Percentiles rank a stretch among this genome's conserved stretches.
Evolutionary conservation across 2,329 filamentous ascomycete species (phyloP).

Genomic region (Fusarium domesticum): DNA sequence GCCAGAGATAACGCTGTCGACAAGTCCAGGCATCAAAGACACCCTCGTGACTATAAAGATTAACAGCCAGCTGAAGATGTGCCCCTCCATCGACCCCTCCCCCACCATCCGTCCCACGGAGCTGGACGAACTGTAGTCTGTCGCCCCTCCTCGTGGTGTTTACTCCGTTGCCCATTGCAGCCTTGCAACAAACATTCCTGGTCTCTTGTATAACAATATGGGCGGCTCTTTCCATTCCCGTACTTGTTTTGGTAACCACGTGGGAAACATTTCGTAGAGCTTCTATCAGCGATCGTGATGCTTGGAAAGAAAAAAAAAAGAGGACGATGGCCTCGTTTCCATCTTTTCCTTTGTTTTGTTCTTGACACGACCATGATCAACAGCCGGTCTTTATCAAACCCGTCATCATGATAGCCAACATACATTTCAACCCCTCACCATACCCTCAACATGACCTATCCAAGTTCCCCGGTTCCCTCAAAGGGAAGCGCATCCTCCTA

Average conservation of each 20-base stretch:
- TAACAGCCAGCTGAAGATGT: conserved; percentile 18
- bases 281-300: conserved; percentile 3
- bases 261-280: conserved; percentile 22
- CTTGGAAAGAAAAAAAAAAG: conserved; percentile 24
- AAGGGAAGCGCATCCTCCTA: conserved; percentile 60
- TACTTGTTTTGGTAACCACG: conserved; percentile 22
- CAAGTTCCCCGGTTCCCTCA: conserved; percentile 47
- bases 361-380: background rate
- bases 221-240: conserved; percentile 14
- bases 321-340: conserved; percentile 16
- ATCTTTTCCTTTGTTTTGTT: background rate
- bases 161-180: conserved; percentile 26
- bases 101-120: conserved; percentile 19
- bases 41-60: conserved; percentile 11
- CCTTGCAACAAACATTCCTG: conserved; percentile 8
- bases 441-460: conserved; percentile 39
- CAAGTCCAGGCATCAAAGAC: conserved; percentile 4
- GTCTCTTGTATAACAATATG: conserved; percentile 17
- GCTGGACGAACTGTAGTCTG: conserved; percentile 32
- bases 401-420: conserved; percentile 16
- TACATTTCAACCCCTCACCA: conserved; percentile 2
- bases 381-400: conserved; percentile 5
- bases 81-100: conserved; percentile 30
- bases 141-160: conserved; percentile 32
- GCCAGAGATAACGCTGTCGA: background rate